Evolutionary conservation across 208 protist species (phyloP).

Genomic region (Wallacemonas sp.): DNA sequence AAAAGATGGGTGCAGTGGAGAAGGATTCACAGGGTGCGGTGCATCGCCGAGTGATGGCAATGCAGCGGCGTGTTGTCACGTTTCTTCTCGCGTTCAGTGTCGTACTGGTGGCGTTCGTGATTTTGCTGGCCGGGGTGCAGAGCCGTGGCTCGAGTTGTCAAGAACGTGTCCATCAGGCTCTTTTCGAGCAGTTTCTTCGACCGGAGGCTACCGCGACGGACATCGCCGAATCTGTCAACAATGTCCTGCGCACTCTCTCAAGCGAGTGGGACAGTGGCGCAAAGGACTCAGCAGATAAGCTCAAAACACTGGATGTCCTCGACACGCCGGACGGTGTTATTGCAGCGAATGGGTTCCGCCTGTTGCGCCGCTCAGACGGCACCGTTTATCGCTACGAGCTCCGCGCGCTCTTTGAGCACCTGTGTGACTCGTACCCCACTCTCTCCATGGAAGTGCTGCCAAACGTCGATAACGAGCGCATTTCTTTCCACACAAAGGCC

Average conservation of each 20-base stretch:
- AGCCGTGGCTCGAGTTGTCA: constrained; percentile 61
- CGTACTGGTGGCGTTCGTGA: constrained; percentile 46
- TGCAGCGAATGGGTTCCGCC: constrained; percentile 48
- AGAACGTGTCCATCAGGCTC: constrained; percentile 48
- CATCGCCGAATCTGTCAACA: constrained; percentile 24
- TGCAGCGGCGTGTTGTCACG: constrained; percentile 57
- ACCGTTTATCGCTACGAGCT: constrained; percentile 45
- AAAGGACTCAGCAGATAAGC: not conserved
- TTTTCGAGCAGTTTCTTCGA: constrained; percentile 32
- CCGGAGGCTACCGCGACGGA: constrained; percentile 19
- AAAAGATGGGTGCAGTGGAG: constrained; percentile 6
- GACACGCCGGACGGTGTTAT: constrained; percentile 47
- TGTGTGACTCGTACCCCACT: constrained; percentile 49
- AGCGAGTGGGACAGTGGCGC: constrained; percentile 17
- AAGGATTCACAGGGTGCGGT: constrained; percentile 1
- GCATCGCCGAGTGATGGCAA: constrained; percentile 36
- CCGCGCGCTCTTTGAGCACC: constrained; percentile 43
- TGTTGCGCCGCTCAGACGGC: constrained; percentile 37
- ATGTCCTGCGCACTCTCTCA: constrained; percentile 20
- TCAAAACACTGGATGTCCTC: constrained; percentile 45
- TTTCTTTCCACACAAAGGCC: constrained; percentile 44
- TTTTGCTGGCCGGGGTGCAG: constrained; percentile 63
- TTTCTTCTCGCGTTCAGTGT: constrained; percentile 78
- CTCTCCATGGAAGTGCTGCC: constrained; percentile 78
- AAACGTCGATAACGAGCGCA: constrained; percentile 82